Evolutionary conservation across 1,284 basidiomycete genomes (phyloP), one percentile per base, ranked within the genome.

Genomic region (Vanrija sp.): DNA sequence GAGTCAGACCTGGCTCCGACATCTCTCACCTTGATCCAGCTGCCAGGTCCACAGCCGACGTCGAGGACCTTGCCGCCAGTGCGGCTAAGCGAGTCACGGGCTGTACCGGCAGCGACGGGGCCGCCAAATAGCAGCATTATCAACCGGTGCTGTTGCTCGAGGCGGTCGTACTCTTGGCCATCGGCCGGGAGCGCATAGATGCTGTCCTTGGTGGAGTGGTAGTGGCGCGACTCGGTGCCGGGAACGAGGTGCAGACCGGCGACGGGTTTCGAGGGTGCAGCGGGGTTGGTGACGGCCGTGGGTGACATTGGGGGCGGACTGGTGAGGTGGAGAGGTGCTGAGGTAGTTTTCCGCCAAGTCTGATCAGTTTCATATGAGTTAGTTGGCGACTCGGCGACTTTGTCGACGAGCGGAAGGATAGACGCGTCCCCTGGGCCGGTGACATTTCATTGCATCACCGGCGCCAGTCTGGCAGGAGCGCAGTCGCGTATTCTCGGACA

Each of bases 101-200:
- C 42, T 6, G 23, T 6, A 18, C 7, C 10, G 7, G n/a, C 4
- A 14, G 34, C 34, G 10, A 34, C 34, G 5, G 34, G 34, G 7
- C 48, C 48, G 5, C 25, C 26, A 23, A 49, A 49, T 7, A 49
- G 23, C 6, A 42, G 25, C 8, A 38, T 39, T 12, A 43, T 49
- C 6, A 49, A 39, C 10, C 38, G 48, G 48, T 49, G 48, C 48
- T 49, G 48, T 3, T 38, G 38, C 39, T 49, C 39, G 6, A 49
- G 39, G 5, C 48, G 48, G 48, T 49, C 48, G 26, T 39, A 49
- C 23, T 49, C 48, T 18, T 49, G 39, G 1, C 48, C 48, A 18
- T 49, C 48, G 2, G 48, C 48, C 38, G 48, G 48, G 2, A 49
- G 48, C 6, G 48, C 38, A 12, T 49, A 49, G 23, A 49, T 49